Percentiles rank a stretch among this genome's conserved stretches.
Conservation (phyloP, 2,329 filamentous ascomycete species). For the Fusarium keratoplasticum region DNA sequence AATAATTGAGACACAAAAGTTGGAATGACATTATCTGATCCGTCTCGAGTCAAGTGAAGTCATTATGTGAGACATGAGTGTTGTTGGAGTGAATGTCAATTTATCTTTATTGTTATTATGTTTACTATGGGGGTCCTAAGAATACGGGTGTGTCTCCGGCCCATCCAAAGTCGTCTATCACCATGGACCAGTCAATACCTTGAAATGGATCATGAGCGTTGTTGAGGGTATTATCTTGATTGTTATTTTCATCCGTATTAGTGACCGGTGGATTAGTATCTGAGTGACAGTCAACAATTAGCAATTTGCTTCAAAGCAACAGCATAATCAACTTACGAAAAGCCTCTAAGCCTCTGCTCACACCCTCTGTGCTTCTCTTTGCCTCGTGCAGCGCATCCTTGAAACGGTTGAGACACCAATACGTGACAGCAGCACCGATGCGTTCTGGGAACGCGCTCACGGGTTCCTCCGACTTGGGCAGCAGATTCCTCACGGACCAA, state of each 20-base stretch:
- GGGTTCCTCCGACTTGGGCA: constrained; percentile 55
- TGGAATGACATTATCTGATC: neutral
- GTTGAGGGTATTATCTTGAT: constrained; percentile 34
- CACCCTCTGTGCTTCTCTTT: constrained; percentile 47
- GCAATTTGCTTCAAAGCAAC: neutral
- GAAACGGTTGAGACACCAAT: constrained; percentile 62
- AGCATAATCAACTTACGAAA: constrained; percentile 42
- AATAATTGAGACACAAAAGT: constrained; percentile 16
- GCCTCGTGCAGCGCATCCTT: constrained; percentile 56
- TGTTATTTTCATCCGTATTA: neutral
- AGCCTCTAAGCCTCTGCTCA: constrained; percentile 46
- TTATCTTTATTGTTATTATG: neutral
- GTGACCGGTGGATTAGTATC: neutral
- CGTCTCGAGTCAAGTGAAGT: neutral
- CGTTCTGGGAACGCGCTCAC: constrained; percentile 58
- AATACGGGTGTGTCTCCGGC: constrained; percentile 47
- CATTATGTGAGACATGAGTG: neutral
- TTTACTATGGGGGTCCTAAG: constrained; percentile 42
- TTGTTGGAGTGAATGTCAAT: neutral
- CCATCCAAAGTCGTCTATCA: constrained; percentile 65
- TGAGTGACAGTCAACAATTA: neutral
- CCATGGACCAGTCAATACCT: constrained; percentile 62
- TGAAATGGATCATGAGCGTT: constrained; percentile 52
- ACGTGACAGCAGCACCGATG: constrained; percentile 61
- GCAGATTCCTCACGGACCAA: constrained; percentile 55